Evolutionary conservation across 2,329 filamentous ascomycete genomes (phyloP), one percentile per base, ranked within the genome.

Genomic region (Pseudogymnoascus sp.): DNA sequence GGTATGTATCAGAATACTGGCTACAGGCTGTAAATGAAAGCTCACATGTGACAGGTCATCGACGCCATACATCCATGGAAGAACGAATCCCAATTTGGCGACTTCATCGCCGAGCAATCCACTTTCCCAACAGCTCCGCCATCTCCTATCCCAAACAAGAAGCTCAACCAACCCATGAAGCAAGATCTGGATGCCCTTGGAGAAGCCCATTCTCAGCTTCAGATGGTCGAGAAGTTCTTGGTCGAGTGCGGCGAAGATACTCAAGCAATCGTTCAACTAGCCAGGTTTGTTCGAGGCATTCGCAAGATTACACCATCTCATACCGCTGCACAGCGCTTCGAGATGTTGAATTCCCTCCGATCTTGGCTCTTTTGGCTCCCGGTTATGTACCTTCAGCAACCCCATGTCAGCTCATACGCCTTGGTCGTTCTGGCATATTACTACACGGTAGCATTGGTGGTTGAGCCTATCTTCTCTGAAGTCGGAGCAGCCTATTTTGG

Each of bases 341-440:
- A 92, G 71, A 89, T 93, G 67, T 84, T 97, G 10, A 93, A 96
- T 67, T 88, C 91, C 8, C 83, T 99, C 64, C 85, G 93, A 63
- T 90, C 90, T 69, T 97, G 93, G 92, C 84, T 97, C 14, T 96
- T 97, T 77, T 97, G 93, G 92, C 85, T 96, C 62, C 95, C 95
- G 0, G 87, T 96, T 36, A 86, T 87, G 68, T 89, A 93, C 70
- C 82, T 97, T 25, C 89, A 93, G 73, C 86, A 87, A 67, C 89
- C 88, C 53, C 86, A 88, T 60, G 85, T 85, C 37, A 91, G 93
- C 68, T 84, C 90, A 23, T 90, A 85, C 65, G 89, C 91, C 1
- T 81, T 97, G 68, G 82, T 96, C 61, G 87, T 96, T 66, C 87
- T 97, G 62, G 90, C 92, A 10, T 90, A 97, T 73, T 91, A 96